Evolutionary conservation across 768 basidiomycete species (phyloP), one percentile per base, ranked within the genome.

Genomic region (Pluteus cervinus): DNA sequence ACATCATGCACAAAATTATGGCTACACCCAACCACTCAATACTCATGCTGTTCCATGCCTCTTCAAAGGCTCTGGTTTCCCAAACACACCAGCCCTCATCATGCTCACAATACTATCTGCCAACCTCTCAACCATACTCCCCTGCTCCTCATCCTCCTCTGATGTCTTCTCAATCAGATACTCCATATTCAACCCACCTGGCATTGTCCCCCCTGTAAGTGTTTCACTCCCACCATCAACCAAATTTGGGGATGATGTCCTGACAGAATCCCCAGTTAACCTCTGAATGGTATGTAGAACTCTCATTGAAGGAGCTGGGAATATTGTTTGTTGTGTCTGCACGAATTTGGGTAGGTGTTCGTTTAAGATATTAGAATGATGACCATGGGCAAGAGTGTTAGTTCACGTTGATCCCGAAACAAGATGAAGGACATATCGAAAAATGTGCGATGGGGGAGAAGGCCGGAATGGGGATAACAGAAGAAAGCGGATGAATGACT

Each of bases 331-430:
- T 10, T n/a, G n/a, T n/a, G n/a, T n/a, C n/a, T 46, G 64, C 53
- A 47, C 71, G 60, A 76, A 75, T 39, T 66, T 60, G 2, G 86
- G 86, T 14, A 89, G 58, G 39, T 81, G 80, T 54, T 88, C 86
- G 60, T 89, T 89, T 33, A 68, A 65, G 17, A 81, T 50, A 58
- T 88, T 86, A 24, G 77, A 75, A 15, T 76, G 76, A 36, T 86
- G 86, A 24, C 82, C 85, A 49, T 43, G 28, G 24, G 24, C 17
- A 15, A 24, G n/a, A 24, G 28, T 29, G 21, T 32, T 21, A 28
- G 9, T 18, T 18, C 7, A 36, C 15, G 22, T 21, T 10, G 3
- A 7, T 14, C 29, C n/a, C n/a, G 18, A 30, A 5, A 4, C 8
- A 7, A 21, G 8, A 9, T 29, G n/a, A 37, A 22, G 35, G n/a